Percentiles rank a stretch among this genome's conserved stretches.
Conservation (phyloP, 495 filamentous ascomycete genomes). For the Evernia prunastri region DNA sequence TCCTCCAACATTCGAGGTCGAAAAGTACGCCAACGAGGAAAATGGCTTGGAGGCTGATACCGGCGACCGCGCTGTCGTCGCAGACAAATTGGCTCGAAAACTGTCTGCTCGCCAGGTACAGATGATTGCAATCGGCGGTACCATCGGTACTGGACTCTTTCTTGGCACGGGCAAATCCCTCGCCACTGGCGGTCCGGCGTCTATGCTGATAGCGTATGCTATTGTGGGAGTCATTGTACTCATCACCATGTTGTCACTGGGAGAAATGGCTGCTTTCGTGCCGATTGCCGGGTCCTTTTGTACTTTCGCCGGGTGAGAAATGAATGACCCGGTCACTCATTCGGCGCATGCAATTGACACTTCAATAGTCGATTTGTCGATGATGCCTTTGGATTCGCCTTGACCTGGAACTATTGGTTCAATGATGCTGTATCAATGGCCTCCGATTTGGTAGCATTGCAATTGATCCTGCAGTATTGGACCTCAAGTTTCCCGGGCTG, state of each 20-base stretch:
- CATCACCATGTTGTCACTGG: constrained; percentile 44
- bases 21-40: constrained; percentile 25
- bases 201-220: constrained; percentile 52
- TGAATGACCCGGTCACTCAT: neutral
- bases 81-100: constrained; percentile 35
- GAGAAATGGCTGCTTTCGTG: constrained; percentile 47
- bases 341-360: constrained; percentile 8
- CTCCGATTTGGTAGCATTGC: constrained; percentile 48
- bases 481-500: constrained; percentile 46
- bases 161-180: constrained; percentile 55
- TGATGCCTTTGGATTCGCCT: constrained; percentile 37
- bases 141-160: constrained; percentile 62
- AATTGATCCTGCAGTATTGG: constrained; percentile 49
- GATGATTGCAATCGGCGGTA: constrained; percentile 58
- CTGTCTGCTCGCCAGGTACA: constrained; percentile 49
- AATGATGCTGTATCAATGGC: constrained; percentile 54
- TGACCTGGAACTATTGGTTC: constrained; percentile 55
- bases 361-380: constrained; percentile 30
- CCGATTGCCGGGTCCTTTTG: constrained; percentile 47
- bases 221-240: constrained; percentile 46
- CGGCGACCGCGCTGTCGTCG: constrained; percentile 25
- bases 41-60: constrained; percentile 16
- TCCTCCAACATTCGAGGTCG: neutral
- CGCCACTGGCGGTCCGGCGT: constrained; percentile 54
- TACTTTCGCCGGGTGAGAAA: constrained; percentile 45